Evolutionary conservation across 139 green algal species (phyloP), one percentile per base, ranked within the genome.

Genomic region (Spirogloea muscicola): DNA sequence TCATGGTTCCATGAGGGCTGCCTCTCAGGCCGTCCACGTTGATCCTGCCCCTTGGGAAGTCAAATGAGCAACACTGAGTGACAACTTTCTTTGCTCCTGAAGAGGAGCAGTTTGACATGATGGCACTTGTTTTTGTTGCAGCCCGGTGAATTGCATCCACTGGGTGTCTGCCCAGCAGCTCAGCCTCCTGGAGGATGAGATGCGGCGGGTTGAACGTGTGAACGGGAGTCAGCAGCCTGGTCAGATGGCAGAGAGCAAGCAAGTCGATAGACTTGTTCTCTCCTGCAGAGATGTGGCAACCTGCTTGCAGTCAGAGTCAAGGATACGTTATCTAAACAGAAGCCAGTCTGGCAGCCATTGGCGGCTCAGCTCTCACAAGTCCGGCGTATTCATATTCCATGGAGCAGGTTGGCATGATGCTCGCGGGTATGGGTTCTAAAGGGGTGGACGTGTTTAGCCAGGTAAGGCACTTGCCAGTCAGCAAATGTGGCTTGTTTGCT

Each of bases 131-230:
- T 52, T 16, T 64, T 13, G 13, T n/a, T n/a, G 21, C 67, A 81
- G 73, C 40, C 74, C 74, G 21, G 74, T 82, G 29, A 46, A 27
- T 7, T 82, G 74, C 68, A 82, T 82, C n/a, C 67, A 82, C 58
- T 82, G 74, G 74, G 74, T 82, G 0, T 80, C 68, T 4, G 6
- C 46, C 1, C 34, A 46, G 4, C 74, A 82, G 49, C 49, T 82
- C 0, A 81, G 31, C 0, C 68, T 82, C 0, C 16, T 82, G 0
- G 74, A 82, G 68, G 74, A 81, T 29, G 74, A 81, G 40, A 81
- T 80, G 74, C 36, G 74, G 7, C 51, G 74, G 9, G 25, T 82
- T 13, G 68, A 82, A 43, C 34, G 74, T 25, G 74, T 82, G 36
- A 75, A 25, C 42, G 73, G 79, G 31, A 73, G 44, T 44, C 7